Evolutionary conservation across 2,329 filamentous ascomycete genomes (phyloP), one percentile per base, ranked within the genome.

Genomic region (Alternaria sp.): DNA sequence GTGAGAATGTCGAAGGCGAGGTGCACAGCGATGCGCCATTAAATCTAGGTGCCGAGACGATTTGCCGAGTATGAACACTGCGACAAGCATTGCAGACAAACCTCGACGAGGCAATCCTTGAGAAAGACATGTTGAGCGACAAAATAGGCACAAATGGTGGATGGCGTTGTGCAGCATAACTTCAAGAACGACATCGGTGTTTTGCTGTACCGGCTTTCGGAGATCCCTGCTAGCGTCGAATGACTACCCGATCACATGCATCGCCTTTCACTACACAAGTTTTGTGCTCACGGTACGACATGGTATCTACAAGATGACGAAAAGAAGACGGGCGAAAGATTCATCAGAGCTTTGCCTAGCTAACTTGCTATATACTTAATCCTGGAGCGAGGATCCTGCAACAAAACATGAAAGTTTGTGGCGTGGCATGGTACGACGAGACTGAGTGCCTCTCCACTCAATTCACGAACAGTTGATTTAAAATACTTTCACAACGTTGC

Each of bases 81-180:
- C 61, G 61, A 51, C 72, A 76, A 9, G 65, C 64, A 52, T 53
- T 64, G 57, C 72, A 77, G 10, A 72, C 55, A 8, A 69, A 61
- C 7, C 56, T 55, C 9, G 72, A 69, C 6, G 69, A 54, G 0
- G 63, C 56, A 17, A 63, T 60, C 33, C 70, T 69, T 21, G 65
- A 50, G 39, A 73, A 41, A 41, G 61, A 66, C 71, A 75, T 75
- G 44, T 17, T 51, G 56, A 44, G n/a, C 14, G 11, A 33, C 37
- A 48, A 37, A 42, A 50, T 40, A 17, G 41, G 52, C 53, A 45
- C 11, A 10, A 28, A 17, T 21, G 10, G 33, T 52, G n/a, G 33
- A 50, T 33, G 34, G 40, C 24, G 34, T 49, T 31, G 36, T 45
- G 23, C 33, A 34, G 29, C 9, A 34, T 10, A 26, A 50, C 49